phyloP scores from a whole-genome alignment of 2,329 filamentous ascomycete species.

The Neonectria magnoliae region DNA sequence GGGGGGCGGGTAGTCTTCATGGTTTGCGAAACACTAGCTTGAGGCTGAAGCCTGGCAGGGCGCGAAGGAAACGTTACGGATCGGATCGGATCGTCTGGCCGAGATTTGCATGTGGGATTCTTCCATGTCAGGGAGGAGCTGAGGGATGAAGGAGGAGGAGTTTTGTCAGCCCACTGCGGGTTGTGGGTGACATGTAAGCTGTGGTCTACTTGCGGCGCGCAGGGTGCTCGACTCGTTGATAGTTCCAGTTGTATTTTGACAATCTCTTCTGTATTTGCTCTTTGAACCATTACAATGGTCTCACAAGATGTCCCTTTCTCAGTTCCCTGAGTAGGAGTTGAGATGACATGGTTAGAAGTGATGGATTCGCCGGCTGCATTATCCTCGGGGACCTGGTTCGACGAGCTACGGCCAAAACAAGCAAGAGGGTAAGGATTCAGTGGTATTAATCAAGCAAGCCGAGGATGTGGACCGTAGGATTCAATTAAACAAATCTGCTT shows the following conservation, averaged over 20 bases:
- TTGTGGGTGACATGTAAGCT: too few species aligned
- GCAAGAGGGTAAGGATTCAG: not conserved
- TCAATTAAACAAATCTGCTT: not conserved
- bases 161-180: not conserved
- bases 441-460: not conserved
- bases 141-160: not conserved
- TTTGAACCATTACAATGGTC: not conserved
- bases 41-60: conserved; percentile 18
- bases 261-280: too few species aligned
- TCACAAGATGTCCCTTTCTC: not conserved
- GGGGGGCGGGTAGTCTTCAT: conserved; percentile 26
- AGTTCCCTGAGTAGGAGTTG: not conserved
- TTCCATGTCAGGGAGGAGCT: not conserved
- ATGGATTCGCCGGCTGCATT: not conserved
- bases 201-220: not conserved
- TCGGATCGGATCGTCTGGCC: not conserved
- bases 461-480: not conserved
- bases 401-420: not conserved
- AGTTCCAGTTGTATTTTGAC: too few species aligned
- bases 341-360: not conserved
- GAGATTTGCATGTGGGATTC: not conserved
- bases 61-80: conserved; percentile 6
- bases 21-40: conserved; percentile 24
- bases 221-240: not conserved
- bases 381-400: not conserved